These are phyloP conservation scores for Xylaria palmicola DNA, from an alignment of 495 filamentous ascomycete genomes.

Conservation along the genomic window DNA sequence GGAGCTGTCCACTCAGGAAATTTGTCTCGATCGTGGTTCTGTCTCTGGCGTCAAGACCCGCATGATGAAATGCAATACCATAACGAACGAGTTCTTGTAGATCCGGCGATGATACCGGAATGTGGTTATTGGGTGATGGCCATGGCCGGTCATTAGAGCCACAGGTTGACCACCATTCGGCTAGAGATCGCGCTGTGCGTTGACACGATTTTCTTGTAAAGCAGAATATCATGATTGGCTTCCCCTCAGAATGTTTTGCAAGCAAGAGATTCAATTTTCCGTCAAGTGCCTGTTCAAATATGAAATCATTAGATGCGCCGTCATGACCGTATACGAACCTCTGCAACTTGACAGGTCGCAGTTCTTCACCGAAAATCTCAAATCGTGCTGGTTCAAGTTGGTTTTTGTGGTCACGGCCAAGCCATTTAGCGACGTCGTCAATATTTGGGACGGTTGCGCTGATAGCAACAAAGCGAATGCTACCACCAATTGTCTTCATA, in stretches of 20 bases:
- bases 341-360: constrained; percentile 83
- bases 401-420: constrained; percentile 72
- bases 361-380: constrained; percentile 87
- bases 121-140: constrained; percentile 57
- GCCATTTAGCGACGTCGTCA: constrained; percentile 84
- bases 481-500: constrained; percentile 88
- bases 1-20: constrained; percentile 74
- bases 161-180: constrained; percentile 61
- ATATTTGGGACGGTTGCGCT: constrained; percentile 95
- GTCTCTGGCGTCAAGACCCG: constrained; percentile 73
- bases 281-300: constrained; percentile 78
- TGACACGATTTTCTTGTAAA: constrained; percentile 78
- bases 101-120: constrained; percentile 59
- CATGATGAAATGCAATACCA: constrained; percentile 93
- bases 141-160: constrained; percentile 61
- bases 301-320: constrained; percentile 72
- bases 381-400: constrained; percentile 66
- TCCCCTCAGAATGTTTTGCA: constrained; percentile 68
- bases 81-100: constrained; percentile 61
- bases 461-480: constrained; percentile 86
- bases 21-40: constrained; percentile 67
- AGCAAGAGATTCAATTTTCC: constrained; percentile 76
- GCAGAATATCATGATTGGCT: constrained; percentile 94
- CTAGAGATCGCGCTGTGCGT: constrained; percentile 70
- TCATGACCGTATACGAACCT: constrained; percentile 80